Evolutionary conservation across 441 rosid species (phyloP).

Genomic region (Populus hybrid): DNA sequence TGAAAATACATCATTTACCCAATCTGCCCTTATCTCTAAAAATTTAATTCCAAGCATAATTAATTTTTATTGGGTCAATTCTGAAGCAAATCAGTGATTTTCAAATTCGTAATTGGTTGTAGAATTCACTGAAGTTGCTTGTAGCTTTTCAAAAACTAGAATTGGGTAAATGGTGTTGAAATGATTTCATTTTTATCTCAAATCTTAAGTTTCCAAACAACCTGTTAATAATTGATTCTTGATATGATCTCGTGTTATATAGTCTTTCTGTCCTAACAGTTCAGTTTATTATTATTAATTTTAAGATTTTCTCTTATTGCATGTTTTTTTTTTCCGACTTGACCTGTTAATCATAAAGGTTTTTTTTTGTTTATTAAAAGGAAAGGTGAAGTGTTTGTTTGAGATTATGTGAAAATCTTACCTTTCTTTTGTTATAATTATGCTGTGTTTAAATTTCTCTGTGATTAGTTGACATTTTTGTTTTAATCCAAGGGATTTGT

Average conservation of each 20-base stretch:
- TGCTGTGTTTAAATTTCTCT: neutral
- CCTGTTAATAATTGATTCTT: no score
- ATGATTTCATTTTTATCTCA: neutral
- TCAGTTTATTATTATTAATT: neutral
- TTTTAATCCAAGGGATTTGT: neutral
- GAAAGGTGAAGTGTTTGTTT: neutral
- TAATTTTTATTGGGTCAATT: neutral
- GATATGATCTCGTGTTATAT: no score
- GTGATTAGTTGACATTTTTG: neutral
- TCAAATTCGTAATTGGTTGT: neutral
- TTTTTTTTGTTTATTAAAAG: neutral
- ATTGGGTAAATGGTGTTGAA: neutral
- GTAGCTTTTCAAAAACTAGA: neutral
- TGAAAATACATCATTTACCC: no score
- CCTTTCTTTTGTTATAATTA: neutral
- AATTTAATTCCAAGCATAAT: no score
- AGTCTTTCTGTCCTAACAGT: neutral
- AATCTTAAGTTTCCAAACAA: no score
- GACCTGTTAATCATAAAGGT: neutral
- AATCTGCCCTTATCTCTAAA: no score
- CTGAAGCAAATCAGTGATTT: neutral
- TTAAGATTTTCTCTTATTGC: neutral
- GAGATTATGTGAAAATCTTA: neutral
- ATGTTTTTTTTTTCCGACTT: neutral
- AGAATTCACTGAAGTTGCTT: neutral